Conservation (phyloP, 2,329 filamentous ascomycete species). For the Cladosporium colombiae region DNA sequence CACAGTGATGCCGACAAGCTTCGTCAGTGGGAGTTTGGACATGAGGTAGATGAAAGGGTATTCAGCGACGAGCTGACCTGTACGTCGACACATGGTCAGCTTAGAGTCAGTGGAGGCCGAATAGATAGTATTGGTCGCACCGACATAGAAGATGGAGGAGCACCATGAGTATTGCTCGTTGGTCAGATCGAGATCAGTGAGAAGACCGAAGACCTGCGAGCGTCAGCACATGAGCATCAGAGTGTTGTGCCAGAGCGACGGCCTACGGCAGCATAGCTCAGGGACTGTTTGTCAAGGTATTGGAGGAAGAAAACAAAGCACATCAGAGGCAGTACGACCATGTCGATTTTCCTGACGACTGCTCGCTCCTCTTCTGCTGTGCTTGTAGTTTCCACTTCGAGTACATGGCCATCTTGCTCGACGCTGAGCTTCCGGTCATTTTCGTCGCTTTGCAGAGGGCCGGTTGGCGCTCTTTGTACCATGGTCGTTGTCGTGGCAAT, state of each 20-base stretch:
- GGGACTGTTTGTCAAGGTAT: conserved; percentile 63
- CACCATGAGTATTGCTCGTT: conserved; percentile 53
- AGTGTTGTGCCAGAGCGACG: no score
- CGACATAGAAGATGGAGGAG: conserved; percentile 49
- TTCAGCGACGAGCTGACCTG: conserved; percentile 46
- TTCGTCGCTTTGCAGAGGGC: no score
- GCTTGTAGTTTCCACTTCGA: neutral
- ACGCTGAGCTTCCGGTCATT: no score
- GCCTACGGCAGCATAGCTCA: conserved; percentile 57
- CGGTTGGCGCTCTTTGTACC: no score
- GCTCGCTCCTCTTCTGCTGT: conserved; percentile 25
- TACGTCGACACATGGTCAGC: neutral
- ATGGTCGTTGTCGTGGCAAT: no score
- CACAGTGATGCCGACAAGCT: conserved; percentile 47
- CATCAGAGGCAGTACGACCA: conserved; percentile 65
- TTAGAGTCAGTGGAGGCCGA: conserved; percentile 29
- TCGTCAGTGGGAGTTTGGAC: conserved; percentile 51
- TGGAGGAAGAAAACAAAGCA: conserved; percentile 75
- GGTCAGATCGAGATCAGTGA: conserved; percentile 48
- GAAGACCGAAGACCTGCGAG: conserved; percentile 44
- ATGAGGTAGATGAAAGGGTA: conserved; percentile 68
- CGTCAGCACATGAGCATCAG: no score
- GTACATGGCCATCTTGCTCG: neutral
- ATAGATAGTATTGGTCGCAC: conserved; percentile 22
- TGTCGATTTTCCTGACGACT: conserved; percentile 69